Conservation (phyloP, 495 filamentous ascomycete species). For the Hypoxylon fragiforme region DNA sequence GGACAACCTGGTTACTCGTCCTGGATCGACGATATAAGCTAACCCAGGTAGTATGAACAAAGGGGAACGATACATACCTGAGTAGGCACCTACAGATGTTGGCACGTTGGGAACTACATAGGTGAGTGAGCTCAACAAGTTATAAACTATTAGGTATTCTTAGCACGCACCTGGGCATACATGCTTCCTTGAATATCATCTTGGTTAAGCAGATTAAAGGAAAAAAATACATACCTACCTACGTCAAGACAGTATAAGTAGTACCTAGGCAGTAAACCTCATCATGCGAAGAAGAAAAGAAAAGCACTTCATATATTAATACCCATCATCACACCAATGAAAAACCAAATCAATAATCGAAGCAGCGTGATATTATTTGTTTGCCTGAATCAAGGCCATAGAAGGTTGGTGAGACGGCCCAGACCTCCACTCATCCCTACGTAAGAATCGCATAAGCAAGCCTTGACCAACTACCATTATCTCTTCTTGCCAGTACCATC, state of each 20-base stretch:
- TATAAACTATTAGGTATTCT: no score
- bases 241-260: neutral
- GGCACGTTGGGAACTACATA: no score
- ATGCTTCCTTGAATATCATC: no score
- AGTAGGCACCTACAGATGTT: no score
- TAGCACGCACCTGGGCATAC: no score
- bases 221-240: neutral
- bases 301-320: no score
- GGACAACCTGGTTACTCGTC: no score
- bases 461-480: neutral
- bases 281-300: neutral
- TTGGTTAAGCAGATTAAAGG: no score
- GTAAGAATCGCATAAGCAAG: constrained; percentile 12
- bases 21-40: no score
- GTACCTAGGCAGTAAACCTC: neutral
- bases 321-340: neutral
- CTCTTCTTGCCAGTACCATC: constrained; percentile 7
- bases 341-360: constrained; percentile 11
- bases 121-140: no score
- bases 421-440: constrained; percentile 6
- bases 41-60: no score
- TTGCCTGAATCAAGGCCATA: constrained; percentile 6
- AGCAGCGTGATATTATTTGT: constrained; percentile 24
- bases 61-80: no score
- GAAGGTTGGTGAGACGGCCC: constrained; percentile 1